Evolutionary conservation across 75 land plant species (phyloP).

Genomic region (Cryptomeria japonica): DNA sequence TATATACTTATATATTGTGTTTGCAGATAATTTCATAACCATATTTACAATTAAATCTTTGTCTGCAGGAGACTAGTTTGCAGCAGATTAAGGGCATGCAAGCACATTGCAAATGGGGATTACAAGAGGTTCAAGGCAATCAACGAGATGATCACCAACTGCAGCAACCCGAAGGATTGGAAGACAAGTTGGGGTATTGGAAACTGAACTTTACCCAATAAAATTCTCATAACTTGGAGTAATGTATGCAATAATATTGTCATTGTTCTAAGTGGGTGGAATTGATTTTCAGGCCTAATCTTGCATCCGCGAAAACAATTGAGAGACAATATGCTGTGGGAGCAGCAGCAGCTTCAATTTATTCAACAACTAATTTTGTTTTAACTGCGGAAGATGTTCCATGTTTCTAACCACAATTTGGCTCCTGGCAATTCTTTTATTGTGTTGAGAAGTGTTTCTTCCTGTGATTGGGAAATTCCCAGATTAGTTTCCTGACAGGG

Average conservation of each 20-base stretch:
- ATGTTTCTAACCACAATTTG: background rate
- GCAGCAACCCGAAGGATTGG: background rate
- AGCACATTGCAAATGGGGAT: conserved; percentile 47
- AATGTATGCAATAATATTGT: background rate
- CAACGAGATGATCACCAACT: background rate
- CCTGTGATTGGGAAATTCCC: background rate
- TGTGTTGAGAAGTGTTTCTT: background rate
- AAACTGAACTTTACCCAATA: background rate
- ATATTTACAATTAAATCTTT: background rate
- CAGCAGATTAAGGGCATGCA: conserved; percentile 62
- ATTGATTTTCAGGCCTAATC: conserved; percentile 4
- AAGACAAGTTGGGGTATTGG: conserved; percentile 1
- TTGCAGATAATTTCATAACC: background rate
- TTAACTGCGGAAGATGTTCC: background rate
- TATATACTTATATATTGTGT: background rate
- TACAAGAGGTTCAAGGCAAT: background rate
- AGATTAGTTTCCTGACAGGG: background rate
- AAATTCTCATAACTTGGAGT: background rate
- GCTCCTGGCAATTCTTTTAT: background rate
- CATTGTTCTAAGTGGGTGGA: background rate
- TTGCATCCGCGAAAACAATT: conserved; percentile 8
- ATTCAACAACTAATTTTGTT: conserved; percentile 44
- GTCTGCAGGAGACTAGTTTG: conserved; percentile 53
- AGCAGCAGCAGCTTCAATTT: conserved; percentile 75
- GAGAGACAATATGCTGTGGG: conserved; percentile 40